A percentile compares a stretch with the other conserved stretches of the same genome.
Evolutionary conservation across 768 basidiomycete species (phyloP).

Genomic region (Pulveroboletus sp.): DNA sequence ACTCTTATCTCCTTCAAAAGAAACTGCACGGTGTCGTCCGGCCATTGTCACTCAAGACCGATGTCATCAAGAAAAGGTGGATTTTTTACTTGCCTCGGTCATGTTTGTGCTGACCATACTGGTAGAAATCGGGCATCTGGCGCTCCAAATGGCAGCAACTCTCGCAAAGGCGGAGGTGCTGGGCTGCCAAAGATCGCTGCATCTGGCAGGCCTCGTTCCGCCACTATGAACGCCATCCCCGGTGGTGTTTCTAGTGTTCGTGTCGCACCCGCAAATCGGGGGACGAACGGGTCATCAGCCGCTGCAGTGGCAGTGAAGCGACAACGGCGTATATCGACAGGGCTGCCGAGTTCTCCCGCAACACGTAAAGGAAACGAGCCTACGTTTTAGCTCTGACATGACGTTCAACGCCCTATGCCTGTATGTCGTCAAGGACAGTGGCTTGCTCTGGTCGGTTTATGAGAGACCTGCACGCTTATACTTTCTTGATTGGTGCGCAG

Average conservation of each 20-base stretch:
- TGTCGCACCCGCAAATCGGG: slow-evolving; percentile 31
- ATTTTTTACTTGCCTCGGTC: slow-evolving; percentile 7
- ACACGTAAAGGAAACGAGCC: slow-evolving; percentile 28
- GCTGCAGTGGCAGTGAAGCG: slow-evolving; percentile 57
- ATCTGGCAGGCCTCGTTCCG: slow-evolving; percentile 65
- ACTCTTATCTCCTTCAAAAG: slow-evolving; percentile 37
- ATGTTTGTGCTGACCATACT: background rate
- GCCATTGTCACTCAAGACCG: slow-evolving; percentile 92
- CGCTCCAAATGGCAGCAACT: slow-evolving; percentile 50
- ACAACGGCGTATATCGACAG: slow-evolving; percentile 72
- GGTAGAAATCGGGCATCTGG: slow-evolving; percentile 78
- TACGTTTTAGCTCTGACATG: slow-evolving; percentile 9
- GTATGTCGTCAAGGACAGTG: slow-evolving; percentile 8
- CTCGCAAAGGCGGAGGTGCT: slow-evolving; percentile 54
- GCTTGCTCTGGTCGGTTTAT: slow-evolving; percentile 6
- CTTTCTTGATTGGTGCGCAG: slow-evolving; percentile 32
- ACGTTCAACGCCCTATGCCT: background rate
- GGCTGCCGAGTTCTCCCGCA: slow-evolving; percentile 38
- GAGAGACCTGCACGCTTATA: slow-evolving; percentile 25
- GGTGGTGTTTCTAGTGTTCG: slow-evolving; percentile 42
- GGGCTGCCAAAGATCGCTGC: slow-evolving; percentile 73
- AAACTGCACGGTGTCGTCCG: slow-evolving; percentile 96
- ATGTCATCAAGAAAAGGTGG: slow-evolving; percentile 95
- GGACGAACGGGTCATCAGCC: slow-evolving; percentile 15
- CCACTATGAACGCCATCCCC: slow-evolving; percentile 56